Base-by-base conservation (phyloP, 768 basidiomycete species). In the Boletus subcaerulescens region DNA sequence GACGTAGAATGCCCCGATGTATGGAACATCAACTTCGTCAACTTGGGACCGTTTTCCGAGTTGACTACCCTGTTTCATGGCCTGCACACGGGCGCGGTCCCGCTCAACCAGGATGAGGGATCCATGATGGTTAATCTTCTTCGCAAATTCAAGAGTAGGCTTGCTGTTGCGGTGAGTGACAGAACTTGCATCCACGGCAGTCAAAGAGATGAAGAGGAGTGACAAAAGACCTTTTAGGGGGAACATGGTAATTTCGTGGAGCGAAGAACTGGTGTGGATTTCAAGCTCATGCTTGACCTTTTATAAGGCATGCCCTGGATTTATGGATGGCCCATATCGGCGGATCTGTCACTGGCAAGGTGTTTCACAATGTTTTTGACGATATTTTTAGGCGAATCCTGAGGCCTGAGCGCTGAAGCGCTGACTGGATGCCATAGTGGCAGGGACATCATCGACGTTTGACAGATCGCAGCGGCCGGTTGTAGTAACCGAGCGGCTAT, bases 1-100 rank as follows among this genome's bases (percentile, higher is more conserved):
- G 6, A 60, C 62, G 45, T 73, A 74, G 22, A 7, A 31, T 0
- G 68, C 56, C 5, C 31, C 49, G 13, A 39, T 35, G 43, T 73
- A 24, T 24, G 24, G 24, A 24, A 5, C 24, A 24, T 74, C 5
- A 60, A 58, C 2, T 7, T 22, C 24, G 5, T 74, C 4, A 60
- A 58, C 2, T 7, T 22, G 20, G n/a, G 50, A 46, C 26, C 56
- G 60, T 48, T 66, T 62, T 20, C 29, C 31, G 10, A 46, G 48
- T 5, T 14, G 14, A 2, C 22, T 31, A 18, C 9, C 48, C 45
- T 56, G 40, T 3, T 40, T 42, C 56, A 65, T 39, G 17, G 45
- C 40, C n/a, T 48, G 47, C 3, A 33, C 57, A 15, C 62, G 60
- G 40, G 59, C 60, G 11, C 59, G 55, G 24, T 66, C 52, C 18